phyloP scores from a whole-genome alignment of 2,329 filamentous ascomycete genomes.

The Trichoderma pleuroti region DNA sequence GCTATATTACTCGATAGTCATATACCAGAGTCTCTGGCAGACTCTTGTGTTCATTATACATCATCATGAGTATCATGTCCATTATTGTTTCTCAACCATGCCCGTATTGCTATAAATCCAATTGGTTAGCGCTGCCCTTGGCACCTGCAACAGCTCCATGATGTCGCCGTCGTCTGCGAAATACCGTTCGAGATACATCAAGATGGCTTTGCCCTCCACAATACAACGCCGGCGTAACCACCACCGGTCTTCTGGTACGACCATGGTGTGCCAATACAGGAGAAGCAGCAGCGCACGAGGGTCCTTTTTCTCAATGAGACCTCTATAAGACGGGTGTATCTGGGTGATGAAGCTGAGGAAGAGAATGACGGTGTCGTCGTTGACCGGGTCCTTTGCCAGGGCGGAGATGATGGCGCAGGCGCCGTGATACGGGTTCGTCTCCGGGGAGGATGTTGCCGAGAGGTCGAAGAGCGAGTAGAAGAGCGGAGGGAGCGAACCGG shows the following conservation, averaged over 20 bases:
- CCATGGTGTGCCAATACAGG: conserved; percentile 54
- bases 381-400: conserved; percentile 35
- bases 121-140: neutral
- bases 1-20: neutral
- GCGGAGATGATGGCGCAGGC: conserved; percentile 37
- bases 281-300: conserved; percentile 51
- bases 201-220: conserved; percentile 50
- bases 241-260: conserved; percentile 42
- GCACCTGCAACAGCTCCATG: conserved; percentile 3
- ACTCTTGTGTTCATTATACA: neutral
- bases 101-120: neutral
- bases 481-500: conserved; percentile 29
- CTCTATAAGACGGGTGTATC: conserved; percentile 42
- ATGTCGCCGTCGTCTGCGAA: conserved; percentile 11
- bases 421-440: conserved; percentile 33
- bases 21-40: neutral
- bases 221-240: conserved; percentile 45
- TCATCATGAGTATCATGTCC: neutral
- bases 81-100: neutral
- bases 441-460: conserved; percentile 21
- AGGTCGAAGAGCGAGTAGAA: conserved; percentile 32
- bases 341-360: conserved; percentile 47
- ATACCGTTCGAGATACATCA: conserved; percentile 33
- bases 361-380: conserved; percentile 39
- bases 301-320: conserved; percentile 49